Conservation (phyloP, 352 stramenopile species). For the Phytophthora multivora region DNA sequence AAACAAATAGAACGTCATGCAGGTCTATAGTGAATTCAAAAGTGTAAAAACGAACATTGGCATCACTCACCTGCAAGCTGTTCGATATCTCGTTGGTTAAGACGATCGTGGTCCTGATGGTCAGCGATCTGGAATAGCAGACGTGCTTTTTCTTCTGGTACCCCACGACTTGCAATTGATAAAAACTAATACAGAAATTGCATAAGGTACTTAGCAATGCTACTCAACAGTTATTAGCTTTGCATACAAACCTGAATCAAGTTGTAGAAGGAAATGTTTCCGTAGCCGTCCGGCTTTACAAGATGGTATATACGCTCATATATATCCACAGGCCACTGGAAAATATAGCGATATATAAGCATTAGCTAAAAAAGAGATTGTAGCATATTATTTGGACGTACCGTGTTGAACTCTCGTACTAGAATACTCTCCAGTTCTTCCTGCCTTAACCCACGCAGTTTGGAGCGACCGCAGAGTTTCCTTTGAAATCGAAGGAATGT, state of each 20-base stretch:
- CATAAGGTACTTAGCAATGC: not conserved
- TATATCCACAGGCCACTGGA: constrained; percentile 51
- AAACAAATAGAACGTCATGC: not conserved
- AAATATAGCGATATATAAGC: not conserved
- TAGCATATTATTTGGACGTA: constrained; percentile 11
- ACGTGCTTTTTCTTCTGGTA: constrained; percentile 50
- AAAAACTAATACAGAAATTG: constrained; percentile 35
- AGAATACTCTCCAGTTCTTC: constrained; percentile 65
- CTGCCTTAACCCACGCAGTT: constrained; percentile 52
- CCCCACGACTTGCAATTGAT: constrained; percentile 48
- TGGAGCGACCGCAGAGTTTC: constrained; percentile 46
- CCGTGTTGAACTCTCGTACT: constrained; percentile 49
- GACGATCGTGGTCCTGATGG: constrained; percentile 23
- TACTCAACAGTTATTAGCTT: not conserved
- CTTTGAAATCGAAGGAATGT: constrained; percentile 60
- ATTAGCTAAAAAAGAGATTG: not conserved
- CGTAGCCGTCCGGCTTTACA: constrained; percentile 59
- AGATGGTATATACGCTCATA: constrained; percentile 48
- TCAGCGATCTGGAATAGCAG: constrained; percentile 60
- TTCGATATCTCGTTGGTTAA: constrained; percentile 45
- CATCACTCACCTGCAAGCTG: constrained; percentile 51
- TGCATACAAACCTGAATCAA: constrained; percentile 55
- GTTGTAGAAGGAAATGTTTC: constrained; percentile 66
- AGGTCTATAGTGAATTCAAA: not conserved
- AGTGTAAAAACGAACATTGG: not conserved